phyloP scores from a whole-genome alignment of 2,329 filamentous ascomycete species.

The Kalaharituber pfeilii region DNA sequence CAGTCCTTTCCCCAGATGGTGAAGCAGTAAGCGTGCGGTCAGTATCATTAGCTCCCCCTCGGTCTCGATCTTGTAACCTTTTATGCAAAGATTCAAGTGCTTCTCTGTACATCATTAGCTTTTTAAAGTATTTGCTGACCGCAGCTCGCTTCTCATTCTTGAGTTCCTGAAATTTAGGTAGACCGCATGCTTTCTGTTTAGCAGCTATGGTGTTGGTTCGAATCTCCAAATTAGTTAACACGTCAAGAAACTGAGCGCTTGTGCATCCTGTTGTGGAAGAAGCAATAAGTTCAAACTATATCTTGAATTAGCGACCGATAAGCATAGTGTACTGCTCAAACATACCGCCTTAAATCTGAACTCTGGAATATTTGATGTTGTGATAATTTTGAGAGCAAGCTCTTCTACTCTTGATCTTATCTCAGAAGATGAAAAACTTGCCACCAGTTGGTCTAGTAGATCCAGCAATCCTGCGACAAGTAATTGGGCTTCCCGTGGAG shows the following conservation, averaged over 20 bases:
- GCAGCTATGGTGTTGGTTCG: slow-evolving; percentile 9
- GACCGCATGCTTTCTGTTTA: background rate
- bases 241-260: slow-evolving; percentile 15
- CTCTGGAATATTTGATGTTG: slow-evolving; percentile 11
- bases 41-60: background rate
- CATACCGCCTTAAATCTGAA: slow-evolving; percentile 19
- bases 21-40: background rate
- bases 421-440: slow-evolving; percentile 10
- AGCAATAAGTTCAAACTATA: slow-evolving; percentile 19
- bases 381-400: slow-evolving; percentile 15
- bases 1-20: background rate
- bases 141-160: slow-evolving; percentile 16
- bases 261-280: slow-evolving; percentile 11
- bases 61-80: slow-evolving; percentile 4
- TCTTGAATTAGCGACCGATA: background rate
- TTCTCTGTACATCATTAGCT: slow-evolving; percentile 15
- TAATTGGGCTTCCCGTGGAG: slow-evolving; percentile 12
- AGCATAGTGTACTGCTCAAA: background rate
- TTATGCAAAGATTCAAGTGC: slow-evolving; percentile 19
- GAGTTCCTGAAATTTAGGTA: slow-evolving; percentile 7
- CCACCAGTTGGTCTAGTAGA: slow-evolving; percentile 15
- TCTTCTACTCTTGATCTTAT: slow-evolving; percentile 11
- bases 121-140: slow-evolving; percentile 17
- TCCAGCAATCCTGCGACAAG: slow-evolving; percentile 18
- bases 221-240: slow-evolving; percentile 16